These are phyloP conservation scores for grape (Vitis vinifera) DNA, from an alignment of 164 flowering plant genomes.

Conservation along the genomic window ASM3070453v1 NC_081811.1:25737501-25738000, in stretches of 20 bases:
- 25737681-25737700: slow-evolving; percentile 42
- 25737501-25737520: slow-evolving; percentile 50
- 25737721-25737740: slow-evolving; percentile 60
- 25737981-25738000: slow-evolving; percentile 41
- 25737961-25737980: slow-evolving; percentile 67
- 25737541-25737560: slow-evolving; percentile 70
- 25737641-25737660: slow-evolving; percentile 57
- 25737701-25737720: slow-evolving; percentile 62
- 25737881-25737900: slow-evolving; percentile 49
- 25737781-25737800: slow-evolving; percentile 30
- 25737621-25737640: slow-evolving; percentile 68
- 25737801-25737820: slow-evolving; percentile 51
- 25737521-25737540: slow-evolving; percentile 65
- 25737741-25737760: slow-evolving; percentile 70
- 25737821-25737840: slow-evolving; percentile 61
- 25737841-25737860: slow-evolving; percentile 29
- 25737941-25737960: slow-evolving; percentile 70
- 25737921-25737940: slow-evolving; percentile 73
- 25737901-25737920: slow-evolving; percentile 47
- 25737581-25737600: slow-evolving; percentile 62
- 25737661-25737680: slow-evolving; percentile 68
- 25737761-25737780: slow-evolving; percentile 46
- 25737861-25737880: slow-evolving; percentile 35
- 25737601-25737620: slow-evolving; percentile 41
- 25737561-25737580: slow-evolving; percentile 64